Evolutionary conservation across 2,329 filamentous ascomycete species (phyloP).

Genomic region (Colletotrichum caudatum): DNA sequence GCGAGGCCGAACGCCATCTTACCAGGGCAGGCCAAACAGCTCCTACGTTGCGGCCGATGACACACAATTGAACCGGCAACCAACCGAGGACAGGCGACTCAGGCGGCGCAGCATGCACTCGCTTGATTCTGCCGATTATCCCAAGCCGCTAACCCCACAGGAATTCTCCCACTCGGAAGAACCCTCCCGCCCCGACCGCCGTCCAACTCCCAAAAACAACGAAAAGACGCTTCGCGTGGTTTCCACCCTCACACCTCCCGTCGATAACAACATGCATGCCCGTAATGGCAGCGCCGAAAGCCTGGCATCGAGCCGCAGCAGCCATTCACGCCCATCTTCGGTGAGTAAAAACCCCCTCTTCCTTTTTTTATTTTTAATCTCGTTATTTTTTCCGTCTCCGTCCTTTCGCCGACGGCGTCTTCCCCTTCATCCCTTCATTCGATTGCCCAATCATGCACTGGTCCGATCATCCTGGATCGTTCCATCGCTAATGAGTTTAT

Average conservation of each 20-base stretch:
- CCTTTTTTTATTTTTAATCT: neutral
- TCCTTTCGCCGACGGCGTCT: conserved; percentile 8
- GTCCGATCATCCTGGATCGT: conserved; percentile 46
- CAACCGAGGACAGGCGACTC: conserved; percentile 78
- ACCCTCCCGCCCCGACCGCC: conserved; percentile 41
- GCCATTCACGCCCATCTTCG: conserved; percentile 71
- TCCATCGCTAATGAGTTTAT: conserved; percentile 61
- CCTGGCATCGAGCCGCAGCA: conserved; percentile 68
- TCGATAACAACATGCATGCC: conserved; percentile 49
- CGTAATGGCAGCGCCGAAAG: conserved; percentile 75
- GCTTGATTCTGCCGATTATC: conserved; percentile 61
- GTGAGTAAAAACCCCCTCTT: conserved; percentile 62
- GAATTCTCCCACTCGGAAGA: conserved; percentile 50
- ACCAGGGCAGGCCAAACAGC: conserved; percentile 64
- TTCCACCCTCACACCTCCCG: conserved; percentile 45
- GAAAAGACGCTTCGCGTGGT: conserved; percentile 55
- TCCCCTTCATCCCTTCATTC: conserved; percentile 37
- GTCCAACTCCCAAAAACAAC: conserved; percentile 46
- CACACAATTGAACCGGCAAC: conserved; percentile 69
- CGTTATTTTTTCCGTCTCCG: neutral
- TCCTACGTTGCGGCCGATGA: conserved; percentile 72
- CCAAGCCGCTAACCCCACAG: conserved; percentile 54
- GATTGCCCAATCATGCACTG: conserved; percentile 59
- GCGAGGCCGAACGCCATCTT: conserved; percentile 49
- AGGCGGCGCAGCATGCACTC: conserved; percentile 86